These are phyloP conservation scores for Sporopachydermia lactativora DNA, from an alignment of 805 yeast species.

Conservation along the genomic window DNA sequence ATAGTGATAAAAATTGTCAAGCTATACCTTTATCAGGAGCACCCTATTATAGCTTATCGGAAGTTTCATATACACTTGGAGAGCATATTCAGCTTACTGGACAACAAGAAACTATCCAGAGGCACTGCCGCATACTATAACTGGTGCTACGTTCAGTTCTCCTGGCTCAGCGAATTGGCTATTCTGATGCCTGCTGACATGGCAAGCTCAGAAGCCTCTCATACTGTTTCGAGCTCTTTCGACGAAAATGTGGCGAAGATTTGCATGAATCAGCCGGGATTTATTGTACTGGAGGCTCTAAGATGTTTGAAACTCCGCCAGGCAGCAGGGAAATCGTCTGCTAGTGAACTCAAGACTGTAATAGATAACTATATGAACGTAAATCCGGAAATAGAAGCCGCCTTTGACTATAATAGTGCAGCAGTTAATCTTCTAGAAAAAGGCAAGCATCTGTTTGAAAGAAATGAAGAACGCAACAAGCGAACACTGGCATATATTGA, in stretches of 20 bases:
- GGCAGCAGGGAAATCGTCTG: neutral
- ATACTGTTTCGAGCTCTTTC: slow-evolving; percentile 17
- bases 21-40: slow-evolving; percentile 42
- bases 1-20: slow-evolving; percentile 50
- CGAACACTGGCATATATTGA: slow-evolving; percentile 28
- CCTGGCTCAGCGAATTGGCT: slow-evolving; percentile 49
- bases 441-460: slow-evolving; percentile 13
- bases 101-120: slow-evolving; percentile 15
- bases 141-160: slow-evolving; percentile 54
- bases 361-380: slow-evolving; percentile 18
- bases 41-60: slow-evolving; percentile 41
- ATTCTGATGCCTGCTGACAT: slow-evolving; percentile 27
- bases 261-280: slow-evolving; percentile 31
- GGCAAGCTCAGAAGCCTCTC: slow-evolving; percentile 10
- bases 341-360: neutral
- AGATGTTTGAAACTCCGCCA: slow-evolving; percentile 18
- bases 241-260: slow-evolving; percentile 14
- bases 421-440: slow-evolving; percentile 8
- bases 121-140: slow-evolving; percentile 19
- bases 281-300: slow-evolving; percentile 25
- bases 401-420: slow-evolving; percentile 8
- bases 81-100: slow-evolving; percentile 28
- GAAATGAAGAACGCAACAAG: slow-evolving; percentile 19
- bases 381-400: slow-evolving; percentile 13
- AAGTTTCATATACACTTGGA: slow-evolving; percentile 54